Conservation (phyloP, 352 stramenopile species). For the Phytophthora kernoviae region DNA sequence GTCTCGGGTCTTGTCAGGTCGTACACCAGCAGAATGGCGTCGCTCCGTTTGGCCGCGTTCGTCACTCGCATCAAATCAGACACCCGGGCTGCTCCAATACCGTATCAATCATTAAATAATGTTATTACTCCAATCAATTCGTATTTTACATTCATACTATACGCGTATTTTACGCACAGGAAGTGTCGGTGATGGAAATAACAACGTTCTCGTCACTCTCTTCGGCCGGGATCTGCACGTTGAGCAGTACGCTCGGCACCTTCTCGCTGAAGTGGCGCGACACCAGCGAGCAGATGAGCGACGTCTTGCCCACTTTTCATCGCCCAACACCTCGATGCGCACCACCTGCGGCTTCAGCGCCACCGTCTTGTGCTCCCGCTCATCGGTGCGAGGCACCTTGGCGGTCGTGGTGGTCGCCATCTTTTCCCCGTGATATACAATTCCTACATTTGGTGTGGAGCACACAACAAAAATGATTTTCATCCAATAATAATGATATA, state of each 20-base stretch:
- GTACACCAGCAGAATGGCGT: constrained; percentile 89
- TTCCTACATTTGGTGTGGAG: neutral
- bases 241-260: constrained; percentile 85
- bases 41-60: constrained; percentile 85
- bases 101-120: constrained; percentile 4
- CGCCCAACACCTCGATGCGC: constrained; percentile 88
- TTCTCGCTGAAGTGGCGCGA: constrained; percentile 89
- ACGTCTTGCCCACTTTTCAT: constrained; percentile 93
- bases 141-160: neutral
- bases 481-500: neutral
- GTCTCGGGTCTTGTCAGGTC: constrained; percentile 85
- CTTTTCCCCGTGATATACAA: constrained; percentile 2
- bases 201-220: constrained; percentile 91
- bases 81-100: constrained; percentile 46
- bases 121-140: neutral
- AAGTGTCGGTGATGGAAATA: constrained; percentile 91
- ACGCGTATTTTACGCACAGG: constrained; percentile 45
- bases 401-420: constrained; percentile 39
- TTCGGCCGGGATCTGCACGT: constrained; percentile 88
- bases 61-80: constrained; percentile 85
- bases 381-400: constrained; percentile 32
- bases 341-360: constrained; percentile 81
- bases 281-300: constrained; percentile 91
- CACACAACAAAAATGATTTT: neutral
- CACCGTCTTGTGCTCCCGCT: constrained; percentile 49